These are phyloP conservation scores for Tolypocladium inflatum DNA, from an alignment of 2,329 filamentous ascomycete species.

Conservation along the genomic window DNA sequence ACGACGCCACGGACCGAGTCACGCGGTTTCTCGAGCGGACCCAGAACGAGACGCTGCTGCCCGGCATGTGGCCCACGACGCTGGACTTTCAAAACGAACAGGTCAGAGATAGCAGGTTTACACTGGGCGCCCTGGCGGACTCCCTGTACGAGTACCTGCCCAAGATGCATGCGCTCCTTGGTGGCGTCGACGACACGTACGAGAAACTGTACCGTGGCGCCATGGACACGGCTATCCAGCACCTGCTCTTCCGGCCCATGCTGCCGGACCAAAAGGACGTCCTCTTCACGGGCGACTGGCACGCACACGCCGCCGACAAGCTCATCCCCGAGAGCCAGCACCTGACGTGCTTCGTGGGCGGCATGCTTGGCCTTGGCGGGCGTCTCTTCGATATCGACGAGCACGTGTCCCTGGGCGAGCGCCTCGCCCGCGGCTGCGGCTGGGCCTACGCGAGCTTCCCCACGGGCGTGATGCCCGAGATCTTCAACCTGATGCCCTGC, in stretches of 20 bases:
- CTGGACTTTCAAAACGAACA: slow-evolving; percentile 51
- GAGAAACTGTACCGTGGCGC: slow-evolving; percentile 54
- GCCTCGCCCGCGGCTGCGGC: slow-evolving; percentile 43
- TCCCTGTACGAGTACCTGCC: slow-evolving; percentile 53
- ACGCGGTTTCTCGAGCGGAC: slow-evolving; percentile 58
- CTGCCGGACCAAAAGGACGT: slow-evolving; percentile 51
- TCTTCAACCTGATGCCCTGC: slow-evolving; percentile 37
- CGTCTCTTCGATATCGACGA: slow-evolving; percentile 42
- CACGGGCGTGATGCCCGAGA: slow-evolving; percentile 50
- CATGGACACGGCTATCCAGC: slow-evolving; percentile 49
- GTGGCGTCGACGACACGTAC: slow-evolving; percentile 52
- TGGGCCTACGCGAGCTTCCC: slow-evolving; percentile 48
- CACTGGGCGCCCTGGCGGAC: slow-evolving; percentile 44
- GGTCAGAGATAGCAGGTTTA: slow-evolving; percentile 33
- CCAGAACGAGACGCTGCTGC: slow-evolving; percentile 60
- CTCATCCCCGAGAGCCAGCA: slow-evolving; percentile 21
- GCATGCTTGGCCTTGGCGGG: slow-evolving; percentile 58
- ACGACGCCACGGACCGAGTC: slow-evolving; percentile 66
- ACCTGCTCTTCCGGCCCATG: slow-evolving; percentile 65
- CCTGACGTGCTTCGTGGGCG: slow-evolving; percentile 54
- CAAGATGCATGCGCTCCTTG: slow-evolving; percentile 56
- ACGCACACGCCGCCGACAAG: slow-evolving; percentile 14
- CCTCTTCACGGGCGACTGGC: slow-evolving; percentile 28
- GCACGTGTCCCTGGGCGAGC: slow-evolving; percentile 38
- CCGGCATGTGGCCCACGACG: slow-evolving; percentile 66